These are phyloP conservation scores for Nasturtium officinale DNA, from an alignment of 345 rosid genomes.

Conservation along the genomic window DNA sequence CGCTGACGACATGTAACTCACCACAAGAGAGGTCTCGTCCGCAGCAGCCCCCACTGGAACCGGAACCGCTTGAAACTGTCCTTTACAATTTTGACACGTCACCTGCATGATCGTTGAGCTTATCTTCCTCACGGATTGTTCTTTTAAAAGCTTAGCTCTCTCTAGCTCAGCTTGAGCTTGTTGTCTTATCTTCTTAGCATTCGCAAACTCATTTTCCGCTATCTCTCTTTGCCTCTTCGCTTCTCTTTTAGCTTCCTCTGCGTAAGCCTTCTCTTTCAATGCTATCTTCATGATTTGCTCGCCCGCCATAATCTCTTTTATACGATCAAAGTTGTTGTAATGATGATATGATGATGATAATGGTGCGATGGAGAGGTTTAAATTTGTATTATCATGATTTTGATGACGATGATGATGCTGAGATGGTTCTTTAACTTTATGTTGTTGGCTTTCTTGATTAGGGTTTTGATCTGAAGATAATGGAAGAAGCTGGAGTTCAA, in stretches of 20 bases:
- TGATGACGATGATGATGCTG: slow-evolving; percentile 32
- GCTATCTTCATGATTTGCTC: slow-evolving; percentile 61
- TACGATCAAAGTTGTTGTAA: slow-evolving; percentile 39
- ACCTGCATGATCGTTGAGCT: slow-evolving; percentile 65
- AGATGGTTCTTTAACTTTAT: slow-evolving; percentile 22
- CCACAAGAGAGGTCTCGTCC: slow-evolving; percentile 72
- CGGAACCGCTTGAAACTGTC: slow-evolving; percentile 55
- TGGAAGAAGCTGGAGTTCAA: slow-evolving; percentile 74
- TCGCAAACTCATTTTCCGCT: slow-evolving; percentile 70
- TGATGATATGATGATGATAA: slow-evolving; percentile 36
- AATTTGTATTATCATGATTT: slow-evolving; percentile 43
- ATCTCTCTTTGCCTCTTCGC: slow-evolving; percentile 75
- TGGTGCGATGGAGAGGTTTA: slow-evolving; percentile 75
- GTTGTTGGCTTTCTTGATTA: slow-evolving; percentile 35
- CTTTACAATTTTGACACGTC: slow-evolving; percentile 79
- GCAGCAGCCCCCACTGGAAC: slow-evolving; percentile 41
- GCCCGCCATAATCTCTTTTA: slow-evolving; percentile 53
- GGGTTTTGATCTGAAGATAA: slow-evolving; percentile 40
- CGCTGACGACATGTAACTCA: slow-evolving; percentile 83
- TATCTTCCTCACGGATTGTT: slow-evolving; percentile 69
- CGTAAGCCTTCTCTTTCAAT: slow-evolving; percentile 64
- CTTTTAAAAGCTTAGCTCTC: slow-evolving; percentile 65
- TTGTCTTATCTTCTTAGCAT: slow-evolving; percentile 75
- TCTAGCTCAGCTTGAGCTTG: slow-evolving; percentile 71
- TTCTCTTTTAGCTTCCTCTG: slow-evolving; percentile 69